phyloP scores from a whole-genome alignment of 805 yeast species.

The Lachancea dasiensis region DNA sequence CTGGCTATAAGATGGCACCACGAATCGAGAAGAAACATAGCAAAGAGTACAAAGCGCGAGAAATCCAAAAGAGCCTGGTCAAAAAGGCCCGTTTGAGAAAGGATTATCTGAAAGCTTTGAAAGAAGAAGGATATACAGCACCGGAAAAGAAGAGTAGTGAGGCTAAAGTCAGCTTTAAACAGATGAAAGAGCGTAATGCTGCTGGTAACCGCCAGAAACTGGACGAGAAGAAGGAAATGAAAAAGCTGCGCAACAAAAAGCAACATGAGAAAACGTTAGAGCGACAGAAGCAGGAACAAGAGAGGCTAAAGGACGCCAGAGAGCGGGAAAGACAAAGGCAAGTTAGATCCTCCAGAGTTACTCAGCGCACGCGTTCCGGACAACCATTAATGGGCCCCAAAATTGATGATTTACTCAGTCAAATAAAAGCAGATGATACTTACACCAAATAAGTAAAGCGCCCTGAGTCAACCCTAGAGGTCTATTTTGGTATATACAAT shows the following conservation, averaged over 20 bases:
- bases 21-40: constrained; percentile 27
- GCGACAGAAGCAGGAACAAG: constrained; percentile 40
- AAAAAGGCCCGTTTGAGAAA: constrained; percentile 79
- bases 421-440: constrained; percentile 51
- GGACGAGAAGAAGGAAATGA: constrained; percentile 34
- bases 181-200: constrained; percentile 19
- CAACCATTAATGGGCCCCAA: constrained; percentile 92
- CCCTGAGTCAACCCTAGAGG: constrained; percentile 8
- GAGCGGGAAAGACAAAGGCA: constrained; percentile 39
- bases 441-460: constrained; percentile 18
- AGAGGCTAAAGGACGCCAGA: constrained; percentile 31
- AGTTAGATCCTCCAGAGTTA: constrained; percentile 40
- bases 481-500: no score
- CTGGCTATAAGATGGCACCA: constrained; percentile 5
- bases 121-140: constrained; percentile 57
- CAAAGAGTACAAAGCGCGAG: constrained; percentile 41
- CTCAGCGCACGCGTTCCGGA: constrained; percentile 60
- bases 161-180: constrained; percentile 16
- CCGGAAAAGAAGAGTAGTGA: constrained; percentile 37
- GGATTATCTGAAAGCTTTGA: constrained; percentile 71
- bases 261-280: constrained; percentile 30
- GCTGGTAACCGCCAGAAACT: constrained; percentile 25
- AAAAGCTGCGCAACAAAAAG: constrained; percentile 32
- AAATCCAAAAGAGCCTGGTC: constrained; percentile 68
- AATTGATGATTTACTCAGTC: constrained; percentile 68